phyloP scores from a whole-genome alignment of 1,284 basidiomycete genomes.

The Singerocomus inundabilis region DNA sequence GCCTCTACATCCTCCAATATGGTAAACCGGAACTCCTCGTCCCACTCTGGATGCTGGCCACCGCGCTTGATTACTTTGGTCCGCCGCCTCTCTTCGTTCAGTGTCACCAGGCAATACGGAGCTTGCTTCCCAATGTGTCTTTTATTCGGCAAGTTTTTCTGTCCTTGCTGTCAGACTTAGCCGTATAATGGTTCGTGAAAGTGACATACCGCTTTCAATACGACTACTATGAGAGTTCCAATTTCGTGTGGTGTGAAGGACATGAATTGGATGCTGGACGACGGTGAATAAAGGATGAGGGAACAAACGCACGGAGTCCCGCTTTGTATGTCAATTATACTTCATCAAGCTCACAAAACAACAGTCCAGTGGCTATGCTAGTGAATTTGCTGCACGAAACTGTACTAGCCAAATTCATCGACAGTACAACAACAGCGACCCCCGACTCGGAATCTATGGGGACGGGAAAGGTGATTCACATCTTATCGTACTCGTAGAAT shows the following conservation, averaged over 20 bases:
- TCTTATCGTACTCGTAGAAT: neutral
- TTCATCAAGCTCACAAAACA: conserved; percentile 16
- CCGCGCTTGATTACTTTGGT: conserved; percentile 94
- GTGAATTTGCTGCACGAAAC: neutral
- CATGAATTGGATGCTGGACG: conserved; percentile 38
- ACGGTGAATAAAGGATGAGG: conserved; percentile 5
- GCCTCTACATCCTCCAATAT: conserved; percentile 81
- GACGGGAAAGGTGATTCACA: neutral
- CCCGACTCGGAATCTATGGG: no score
- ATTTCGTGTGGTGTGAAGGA: conserved; percentile 67
- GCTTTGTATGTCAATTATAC: conserved; percentile 23
- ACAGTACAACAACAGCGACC: no score
- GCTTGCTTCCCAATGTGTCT: conserved; percentile 97
- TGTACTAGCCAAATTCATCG: neutral
- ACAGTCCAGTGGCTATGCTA: conserved; percentile 26
- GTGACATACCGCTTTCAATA: conserved; percentile 87
- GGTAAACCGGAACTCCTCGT: conserved; percentile 95
- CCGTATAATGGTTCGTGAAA: conserved; percentile 11
- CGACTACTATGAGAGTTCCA: conserved; percentile 93
- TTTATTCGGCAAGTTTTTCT: conserved; percentile 94
- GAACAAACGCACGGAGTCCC: conserved; percentile 12
- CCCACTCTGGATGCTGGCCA: conserved; percentile 98
- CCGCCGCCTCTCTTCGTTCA: conserved; percentile 79
- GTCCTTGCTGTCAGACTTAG: conserved; percentile 22
- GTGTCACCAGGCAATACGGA: conserved; percentile 83